These are phyloP conservation scores for Mortierella sp. DNA, from an alignment of 371 early-diverging fungal genomes.

Conservation along the genomic window DNA sequence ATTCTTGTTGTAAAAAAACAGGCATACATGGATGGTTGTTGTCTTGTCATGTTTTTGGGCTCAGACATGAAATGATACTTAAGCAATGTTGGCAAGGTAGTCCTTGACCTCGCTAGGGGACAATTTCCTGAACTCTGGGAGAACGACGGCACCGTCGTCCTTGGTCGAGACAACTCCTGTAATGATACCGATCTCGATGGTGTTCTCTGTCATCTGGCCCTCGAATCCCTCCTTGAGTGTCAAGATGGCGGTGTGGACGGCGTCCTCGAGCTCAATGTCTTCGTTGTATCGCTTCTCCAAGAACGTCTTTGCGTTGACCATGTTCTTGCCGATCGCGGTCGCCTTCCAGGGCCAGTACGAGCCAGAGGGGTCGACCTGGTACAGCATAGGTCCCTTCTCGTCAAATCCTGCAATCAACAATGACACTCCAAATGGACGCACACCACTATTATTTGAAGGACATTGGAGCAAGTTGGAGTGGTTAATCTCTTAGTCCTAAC, in stretches of 20 bases:
- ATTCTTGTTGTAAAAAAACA: background rate
- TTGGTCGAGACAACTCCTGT: conserved; percentile 70
- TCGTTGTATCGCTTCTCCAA: conserved; percentile 97
- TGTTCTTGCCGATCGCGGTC: conserved; percentile 98
- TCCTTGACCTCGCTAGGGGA: conserved; percentile 90
- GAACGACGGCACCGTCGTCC: conserved; percentile 65
- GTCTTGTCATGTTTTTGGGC: background rate
- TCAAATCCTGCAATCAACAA: conserved; percentile 97
- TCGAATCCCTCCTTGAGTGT: conserved; percentile 99
- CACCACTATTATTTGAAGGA: conserved; percentile 80
- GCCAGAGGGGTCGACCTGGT: conserved; percentile 99
- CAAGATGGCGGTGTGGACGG: conserved; percentile 97
- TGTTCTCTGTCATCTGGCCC: conserved; percentile 94
- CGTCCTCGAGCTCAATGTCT: conserved; percentile 97
- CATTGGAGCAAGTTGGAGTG: background rate
- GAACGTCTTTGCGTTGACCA: conserved; percentile 98
- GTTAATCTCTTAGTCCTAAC: background rate
- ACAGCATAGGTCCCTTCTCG: conserved; percentile 91
- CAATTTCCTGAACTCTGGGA: conserved; percentile 84
- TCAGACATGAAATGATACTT: conserved; percentile 36
- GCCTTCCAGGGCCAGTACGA: conserved; percentile 99
- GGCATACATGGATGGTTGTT: background rate
- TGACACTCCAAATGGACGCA: conserved; percentile 99
- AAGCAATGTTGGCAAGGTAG: conserved; percentile 94
- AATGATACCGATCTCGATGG: conserved; percentile 96